phyloP scores from a whole-genome alignment of 2,329 filamentous ascomycete genomes.

The Aurifilum marmelostoma region DNA sequence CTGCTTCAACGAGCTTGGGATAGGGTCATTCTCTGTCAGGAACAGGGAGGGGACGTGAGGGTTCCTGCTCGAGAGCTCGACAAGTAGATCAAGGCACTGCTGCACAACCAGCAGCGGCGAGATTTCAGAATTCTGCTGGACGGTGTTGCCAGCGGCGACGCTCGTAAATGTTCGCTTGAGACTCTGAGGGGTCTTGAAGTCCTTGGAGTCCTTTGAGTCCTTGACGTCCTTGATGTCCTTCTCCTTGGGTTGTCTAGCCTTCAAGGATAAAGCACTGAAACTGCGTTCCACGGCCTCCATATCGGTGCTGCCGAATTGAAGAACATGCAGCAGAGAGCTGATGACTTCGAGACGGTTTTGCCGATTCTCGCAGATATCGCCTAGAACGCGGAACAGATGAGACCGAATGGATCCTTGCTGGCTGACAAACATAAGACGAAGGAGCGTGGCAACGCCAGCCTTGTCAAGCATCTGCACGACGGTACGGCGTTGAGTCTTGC shows the following conservation, averaged over 20 bases:
- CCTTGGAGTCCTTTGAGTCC: constrained; percentile 61
- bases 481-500: constrained; percentile 74
- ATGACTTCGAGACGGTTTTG: constrained; percentile 94
- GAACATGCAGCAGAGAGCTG: constrained; percentile 86
- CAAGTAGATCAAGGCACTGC: constrained; percentile 86
- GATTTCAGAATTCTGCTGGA: constrained; percentile 75
- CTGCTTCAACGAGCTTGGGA: constrained; percentile 75
- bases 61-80: constrained; percentile 82
- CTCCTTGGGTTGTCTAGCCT: constrained; percentile 78
- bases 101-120: constrained; percentile 95
- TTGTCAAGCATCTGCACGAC: constrained; percentile 98
- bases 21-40: constrained; percentile 85
- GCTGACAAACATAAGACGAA: constrained; percentile 97
- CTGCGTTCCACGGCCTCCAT: constrained; percentile 92
- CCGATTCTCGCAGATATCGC: constrained; percentile 93
- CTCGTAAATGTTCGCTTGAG: constrained; percentile 76
- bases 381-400: constrained; percentile 83
- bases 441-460: constrained; percentile 88
- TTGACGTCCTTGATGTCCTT: constrained; percentile 71
- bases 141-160: constrained; percentile 47
- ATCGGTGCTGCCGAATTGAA: constrained; percentile 94
- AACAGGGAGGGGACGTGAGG: constrained; percentile 89
- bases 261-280: constrained; percentile 89
- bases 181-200: constrained; percentile 77
- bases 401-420: constrained; percentile 85